These are phyloP conservation scores for Rhodotorula graminis DNA, from an alignment of 768 basidiomycete genomes.

Conservation along the genomic window DNA sequence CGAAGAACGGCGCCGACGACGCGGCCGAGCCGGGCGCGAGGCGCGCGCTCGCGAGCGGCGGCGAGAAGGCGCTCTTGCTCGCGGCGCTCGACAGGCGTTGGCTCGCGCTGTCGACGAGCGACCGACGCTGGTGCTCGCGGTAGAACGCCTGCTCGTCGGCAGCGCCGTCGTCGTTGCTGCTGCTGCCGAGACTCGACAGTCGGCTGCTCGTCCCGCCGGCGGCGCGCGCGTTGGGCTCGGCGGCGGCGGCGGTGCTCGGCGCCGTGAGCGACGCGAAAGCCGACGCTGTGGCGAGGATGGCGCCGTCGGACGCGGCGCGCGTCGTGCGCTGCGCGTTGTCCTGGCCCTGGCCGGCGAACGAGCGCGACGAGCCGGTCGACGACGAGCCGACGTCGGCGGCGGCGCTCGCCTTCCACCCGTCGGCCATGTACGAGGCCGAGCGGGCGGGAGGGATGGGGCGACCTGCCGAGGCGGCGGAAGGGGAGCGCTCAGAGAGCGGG, in stretches of 20 bases:
- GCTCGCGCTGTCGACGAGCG: conserved; percentile 25
- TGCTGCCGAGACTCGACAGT: conserved; percentile 14
- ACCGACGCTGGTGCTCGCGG: conserved; percentile 32
- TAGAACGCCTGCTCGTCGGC: conserved; percentile 32
- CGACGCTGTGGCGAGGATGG: conserved; percentile 18
- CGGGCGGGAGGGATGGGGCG: conserved; percentile 4
- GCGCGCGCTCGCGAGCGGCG: conserved; percentile 5
- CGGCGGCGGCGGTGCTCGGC: neutral
- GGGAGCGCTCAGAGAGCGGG: conserved; percentile 8
- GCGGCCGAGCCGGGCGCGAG: neutral
- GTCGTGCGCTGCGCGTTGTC: conserved; percentile 20
- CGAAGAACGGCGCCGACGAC: conserved; percentile 2
- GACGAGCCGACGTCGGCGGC: neutral
- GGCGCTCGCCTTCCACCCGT: neutral
- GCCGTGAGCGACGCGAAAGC: neutral
- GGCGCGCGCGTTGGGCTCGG: neutral
- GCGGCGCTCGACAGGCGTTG: conserved; percentile 13
- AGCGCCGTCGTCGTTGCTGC: conserved; percentile 13
- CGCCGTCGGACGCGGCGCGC: conserved; percentile 27
- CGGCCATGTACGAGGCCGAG: conserved; percentile 13
- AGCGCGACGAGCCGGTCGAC: neutral
- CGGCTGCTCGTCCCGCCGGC: neutral
- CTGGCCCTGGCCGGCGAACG: neutral
- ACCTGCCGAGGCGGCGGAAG: neutral
- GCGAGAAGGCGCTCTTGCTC: conserved; percentile 16